Conservation (phyloP, 306 rosid species). For the Vigna unguiculata region DNA sequence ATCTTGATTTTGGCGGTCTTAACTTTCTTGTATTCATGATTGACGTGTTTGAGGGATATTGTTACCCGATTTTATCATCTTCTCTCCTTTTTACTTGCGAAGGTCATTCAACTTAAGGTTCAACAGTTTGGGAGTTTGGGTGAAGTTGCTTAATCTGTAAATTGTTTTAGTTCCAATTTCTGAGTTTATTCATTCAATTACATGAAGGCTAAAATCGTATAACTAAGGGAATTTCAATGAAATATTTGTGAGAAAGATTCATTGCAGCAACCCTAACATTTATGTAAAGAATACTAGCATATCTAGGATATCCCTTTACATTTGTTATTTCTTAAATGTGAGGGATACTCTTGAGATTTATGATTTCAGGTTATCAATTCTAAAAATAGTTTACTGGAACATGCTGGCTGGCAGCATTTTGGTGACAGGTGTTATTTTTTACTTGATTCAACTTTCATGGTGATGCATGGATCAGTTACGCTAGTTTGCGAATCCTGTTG, state of each 20-base stretch:
- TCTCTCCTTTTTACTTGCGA: slow-evolving; percentile 6
- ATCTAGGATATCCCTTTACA: slow-evolving; percentile 18
- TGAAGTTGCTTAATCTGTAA: slow-evolving; percentile 13
- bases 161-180: slow-evolving; percentile 5
- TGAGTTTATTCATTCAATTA: slow-evolving; percentile 26
- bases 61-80: not conserved
- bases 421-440: not conserved
- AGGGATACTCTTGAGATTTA: slow-evolving; percentile 24
- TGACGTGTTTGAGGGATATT: not conserved
- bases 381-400: slow-evolving; percentile 9
- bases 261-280: not conserved
- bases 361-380: slow-evolving; percentile 19
- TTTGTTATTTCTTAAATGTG: slow-evolving; percentile 18
- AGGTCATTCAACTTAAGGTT: not conserved
- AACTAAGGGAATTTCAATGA: slow-evolving; percentile 14
- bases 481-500: not conserved
- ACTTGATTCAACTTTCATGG: not conserved
- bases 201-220: not conserved
- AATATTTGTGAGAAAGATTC: slow-evolving; percentile 15
- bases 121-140: not conserved
- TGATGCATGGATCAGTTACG: not conserved
- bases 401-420: slow-evolving; percentile 14
- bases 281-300: not conserved
- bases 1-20: slow-evolving; percentile 19
- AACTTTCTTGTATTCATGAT: slow-evolving; percentile 25